Evolutionary conservation across 345 rosid species (phyloP).

Genomic region (Camelina hispida): DNA sequence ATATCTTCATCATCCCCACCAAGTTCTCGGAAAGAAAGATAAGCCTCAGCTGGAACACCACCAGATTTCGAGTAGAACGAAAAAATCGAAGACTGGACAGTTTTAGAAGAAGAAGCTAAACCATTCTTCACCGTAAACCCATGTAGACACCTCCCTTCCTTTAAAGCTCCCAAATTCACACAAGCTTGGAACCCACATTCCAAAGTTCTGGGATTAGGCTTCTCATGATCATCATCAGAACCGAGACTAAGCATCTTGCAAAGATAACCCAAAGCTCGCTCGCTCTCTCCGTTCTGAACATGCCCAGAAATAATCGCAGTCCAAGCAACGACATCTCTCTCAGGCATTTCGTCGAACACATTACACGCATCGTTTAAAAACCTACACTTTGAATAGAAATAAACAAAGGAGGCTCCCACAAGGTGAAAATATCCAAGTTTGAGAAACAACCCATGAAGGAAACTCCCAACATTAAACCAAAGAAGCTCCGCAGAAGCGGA

Average conservation of each 20-base stretch:
- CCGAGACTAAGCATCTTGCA: slow-evolving; percentile 53
- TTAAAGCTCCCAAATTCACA: slow-evolving; percentile 54
- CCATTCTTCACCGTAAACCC: slow-evolving; percentile 62
- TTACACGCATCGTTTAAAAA: slow-evolving; percentile 48
- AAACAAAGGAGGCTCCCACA: slow-evolving; percentile 68
- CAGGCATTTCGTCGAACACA: slow-evolving; percentile 64
- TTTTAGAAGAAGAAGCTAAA: slow-evolving; percentile 45
- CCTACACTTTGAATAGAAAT: slow-evolving; percentile 60
- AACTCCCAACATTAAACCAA: slow-evolving; percentile 49
- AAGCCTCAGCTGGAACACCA: slow-evolving; percentile 53
- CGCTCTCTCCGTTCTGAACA: slow-evolving; percentile 63
- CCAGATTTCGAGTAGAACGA: slow-evolving; percentile 64
- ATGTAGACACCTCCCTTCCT: slow-evolving; percentile 62
- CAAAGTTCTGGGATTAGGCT: slow-evolving; percentile 61
- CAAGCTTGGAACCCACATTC: slow-evolving; percentile 75
- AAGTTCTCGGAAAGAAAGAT: slow-evolving; percentile 55
- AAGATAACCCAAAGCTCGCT: slow-evolving; percentile 59
- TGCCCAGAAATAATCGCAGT: slow-evolving; percentile 68
- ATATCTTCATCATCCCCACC: slow-evolving; percentile 50
- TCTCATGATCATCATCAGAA: slow-evolving; percentile 46
- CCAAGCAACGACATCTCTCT: slow-evolving; percentile 73
- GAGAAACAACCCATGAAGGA: slow-evolving; percentile 54
- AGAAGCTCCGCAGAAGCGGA: slow-evolving; percentile 64
- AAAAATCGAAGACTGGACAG: slow-evolving; percentile 54
- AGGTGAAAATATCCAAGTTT: slow-evolving; percentile 55